Evolutionary conservation across 2,329 filamentous ascomycete species (phyloP), one percentile per base, ranked within the genome.

Genomic region (Ilyonectria robusta): DNA sequence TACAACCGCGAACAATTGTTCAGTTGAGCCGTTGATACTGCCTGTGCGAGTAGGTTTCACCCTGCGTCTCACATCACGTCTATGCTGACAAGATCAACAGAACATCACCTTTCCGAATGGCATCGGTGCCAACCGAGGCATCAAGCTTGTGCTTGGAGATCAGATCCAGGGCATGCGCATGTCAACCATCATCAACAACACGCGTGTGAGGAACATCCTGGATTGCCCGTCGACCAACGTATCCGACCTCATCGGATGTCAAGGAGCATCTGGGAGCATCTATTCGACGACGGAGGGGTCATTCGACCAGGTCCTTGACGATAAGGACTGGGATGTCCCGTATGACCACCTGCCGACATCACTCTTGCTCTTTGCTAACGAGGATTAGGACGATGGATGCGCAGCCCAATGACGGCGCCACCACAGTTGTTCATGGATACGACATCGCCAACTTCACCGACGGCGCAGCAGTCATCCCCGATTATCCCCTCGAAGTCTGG

Each of bases 21-120:
- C 62, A 15, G 19, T 65, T 29, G 62, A 55, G 44, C 62, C 62
- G 15, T 48, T 65, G 13, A 44, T 56, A 19, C 44, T 65, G 4
- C 62, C 57, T 19, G 46, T 65, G 4, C 48, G 57, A 55, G 62
- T 65, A 54, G 4, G 62, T 50, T 11, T 10, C 9, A 8, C 23
- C 17, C 6, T 19, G 40, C 15, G 40, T 31, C 9, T 31, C 8
- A 7, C 17, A 29, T 1, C 17, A n/a, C 23, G 13, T 6, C 26
- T 44, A 17, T 50, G 26, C 50, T 65, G 26, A 59, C 33, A 2
- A 15, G 13, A 29, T 15, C 2, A 10, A 23, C 23, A 65, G 62
- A 65, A 65, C 31, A 57, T 65, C 35, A 65, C 62, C 8, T 65
- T 65, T 55, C 62, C 62, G 10, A 65, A 65, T 15, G 62, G 62